phyloP scores from a whole-genome alignment of 2,329 filamentous ascomycete species.

The Grosmannia huntii region DNA sequence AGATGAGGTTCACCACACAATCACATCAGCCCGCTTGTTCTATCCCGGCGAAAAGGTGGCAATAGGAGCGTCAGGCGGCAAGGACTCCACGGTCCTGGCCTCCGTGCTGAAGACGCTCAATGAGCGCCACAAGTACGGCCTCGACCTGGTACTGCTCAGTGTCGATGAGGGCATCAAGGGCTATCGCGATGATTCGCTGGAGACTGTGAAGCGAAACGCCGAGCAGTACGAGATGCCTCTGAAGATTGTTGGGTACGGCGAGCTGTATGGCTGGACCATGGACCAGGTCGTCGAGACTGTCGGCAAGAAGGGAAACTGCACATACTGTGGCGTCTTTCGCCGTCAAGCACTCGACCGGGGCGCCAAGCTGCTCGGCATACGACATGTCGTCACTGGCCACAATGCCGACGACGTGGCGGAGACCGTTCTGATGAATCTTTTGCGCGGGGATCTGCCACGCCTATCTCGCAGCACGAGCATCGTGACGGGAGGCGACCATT shows the following conservation, averaged over 20 bases:
- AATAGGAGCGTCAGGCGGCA: conserved; percentile 92
- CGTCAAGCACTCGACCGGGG: conserved; percentile 89
- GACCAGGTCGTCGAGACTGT: conserved; percentile 94
- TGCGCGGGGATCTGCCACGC: conserved; percentile 79
- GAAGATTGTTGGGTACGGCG: conserved; percentile 83
- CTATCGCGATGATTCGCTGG: conserved; percentile 88
- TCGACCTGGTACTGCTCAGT: conserved; percentile 76
- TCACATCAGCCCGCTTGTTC: conserved; percentile 71
- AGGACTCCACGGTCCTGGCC: conserved; percentile 92
- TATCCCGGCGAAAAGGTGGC: conserved; percentile 72
- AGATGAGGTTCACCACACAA: conserved; percentile 86
- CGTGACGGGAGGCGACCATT: conserved; percentile 62
- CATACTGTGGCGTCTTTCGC: conserved; percentile 93
- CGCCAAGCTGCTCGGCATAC: conserved; percentile 73
- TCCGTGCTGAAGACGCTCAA: conserved; percentile 92
- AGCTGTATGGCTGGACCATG: conserved; percentile 98
- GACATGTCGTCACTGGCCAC: conserved; percentile 92
- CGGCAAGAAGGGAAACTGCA: conserved; percentile 97
- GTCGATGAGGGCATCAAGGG: conserved; percentile 97
- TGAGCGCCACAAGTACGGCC: conserved; percentile 72
- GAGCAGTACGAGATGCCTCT: conserved; percentile 82
- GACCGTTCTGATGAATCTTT: conserved; percentile 93
- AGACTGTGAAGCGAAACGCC: conserved; percentile 92
- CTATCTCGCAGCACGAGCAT: conserved; percentile 84
- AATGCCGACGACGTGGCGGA: conserved; percentile 97